Conservation (phyloP, 306 rosid species). For the Pyrus communis region DNA sequence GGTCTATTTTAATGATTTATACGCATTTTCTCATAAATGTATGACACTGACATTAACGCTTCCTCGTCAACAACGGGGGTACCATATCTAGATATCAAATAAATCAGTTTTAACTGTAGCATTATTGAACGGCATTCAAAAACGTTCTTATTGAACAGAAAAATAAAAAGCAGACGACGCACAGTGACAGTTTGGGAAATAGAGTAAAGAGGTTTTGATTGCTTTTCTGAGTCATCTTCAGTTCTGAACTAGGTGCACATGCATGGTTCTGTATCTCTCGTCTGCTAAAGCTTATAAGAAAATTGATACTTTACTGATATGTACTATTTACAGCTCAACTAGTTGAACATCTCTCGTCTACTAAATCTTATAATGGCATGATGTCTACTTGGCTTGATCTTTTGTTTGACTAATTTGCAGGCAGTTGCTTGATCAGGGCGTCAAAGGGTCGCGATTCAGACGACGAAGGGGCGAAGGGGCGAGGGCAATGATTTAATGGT, state of each 20-base stretch:
- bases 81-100: not conserved
- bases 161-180: not conserved
- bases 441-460: too few relatives aligned
- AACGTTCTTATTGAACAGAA: not conserved
- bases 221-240: too few relatives aligned
- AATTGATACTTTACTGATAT: too few relatives aligned
- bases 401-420: constrained; percentile 43
- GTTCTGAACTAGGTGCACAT: too few relatives aligned
- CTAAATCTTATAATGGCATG: not conserved
- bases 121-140: not conserved
- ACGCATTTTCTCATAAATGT: not conserved
- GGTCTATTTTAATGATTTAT: not conserved
- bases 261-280: too few relatives aligned
- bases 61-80: not conserved
- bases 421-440: constrained; percentile 35
- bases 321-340: too few relatives aligned
- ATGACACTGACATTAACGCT: not conserved
- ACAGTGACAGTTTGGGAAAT: not conserved
- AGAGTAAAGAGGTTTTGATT: too few relatives aligned
- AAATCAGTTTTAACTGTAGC: not conserved
- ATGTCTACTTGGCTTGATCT: constrained; percentile 12
- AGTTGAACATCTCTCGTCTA: not conserved
- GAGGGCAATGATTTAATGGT: not conserved
- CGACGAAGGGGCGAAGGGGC: not conserved
- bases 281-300: too few relatives aligned